These are phyloP conservation scores for Boletus edulis DNA, from an alignment of 768 basidiomycete genomes.

Conservation along the genomic window DNA sequence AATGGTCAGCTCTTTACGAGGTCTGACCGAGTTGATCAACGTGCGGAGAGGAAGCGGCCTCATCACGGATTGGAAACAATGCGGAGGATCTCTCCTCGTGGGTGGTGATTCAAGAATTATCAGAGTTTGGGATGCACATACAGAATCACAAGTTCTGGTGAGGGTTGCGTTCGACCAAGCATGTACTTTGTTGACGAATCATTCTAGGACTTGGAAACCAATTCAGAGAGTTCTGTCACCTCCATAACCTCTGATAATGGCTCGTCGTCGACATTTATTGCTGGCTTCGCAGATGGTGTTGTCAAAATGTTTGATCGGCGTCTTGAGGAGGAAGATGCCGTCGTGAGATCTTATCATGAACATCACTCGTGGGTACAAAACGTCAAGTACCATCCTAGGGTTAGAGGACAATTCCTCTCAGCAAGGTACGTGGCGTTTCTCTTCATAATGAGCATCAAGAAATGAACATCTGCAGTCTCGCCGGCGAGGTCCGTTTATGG, in stretches of 20 bases:
- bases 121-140: slow-evolving; percentile 93
- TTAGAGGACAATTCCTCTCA: slow-evolving; percentile 71
- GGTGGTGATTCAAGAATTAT: slow-evolving; percentile 90
- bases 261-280: slow-evolving; percentile 76
- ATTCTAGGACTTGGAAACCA: slow-evolving; percentile 80
- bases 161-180: slow-evolving; percentile 21
- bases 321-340: slow-evolving; percentile 77
- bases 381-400: slow-evolving; percentile 77
- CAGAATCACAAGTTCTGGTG: slow-evolving; percentile 76
- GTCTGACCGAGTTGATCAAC: slow-evolving; percentile 72
- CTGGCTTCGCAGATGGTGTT: slow-evolving; percentile 90
- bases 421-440: slow-evolving; percentile 60
- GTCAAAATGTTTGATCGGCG: slow-evolving; percentile 91
- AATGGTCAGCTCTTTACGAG: slow-evolving; percentile 94
- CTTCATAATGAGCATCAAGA: neutral
- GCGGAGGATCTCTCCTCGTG: slow-evolving; percentile 78
- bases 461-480: slow-evolving; percentile 51
- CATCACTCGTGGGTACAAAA: slow-evolving; percentile 92
- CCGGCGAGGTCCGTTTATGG: slow-evolving; percentile 90
- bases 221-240: slow-evolving; percentile 88
- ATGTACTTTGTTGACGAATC: neutral
- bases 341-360: slow-evolving; percentile 71
- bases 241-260: slow-evolving; percentile 76
- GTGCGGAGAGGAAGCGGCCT: slow-evolving; percentile 79
- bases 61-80: slow-evolving; percentile 92